Percentiles rank a stretch among this genome's conserved stretches.
Evolutionary conservation across 2,329 filamentous ascomycete species (phyloP).

Genomic region (Calycina marina): DNA sequence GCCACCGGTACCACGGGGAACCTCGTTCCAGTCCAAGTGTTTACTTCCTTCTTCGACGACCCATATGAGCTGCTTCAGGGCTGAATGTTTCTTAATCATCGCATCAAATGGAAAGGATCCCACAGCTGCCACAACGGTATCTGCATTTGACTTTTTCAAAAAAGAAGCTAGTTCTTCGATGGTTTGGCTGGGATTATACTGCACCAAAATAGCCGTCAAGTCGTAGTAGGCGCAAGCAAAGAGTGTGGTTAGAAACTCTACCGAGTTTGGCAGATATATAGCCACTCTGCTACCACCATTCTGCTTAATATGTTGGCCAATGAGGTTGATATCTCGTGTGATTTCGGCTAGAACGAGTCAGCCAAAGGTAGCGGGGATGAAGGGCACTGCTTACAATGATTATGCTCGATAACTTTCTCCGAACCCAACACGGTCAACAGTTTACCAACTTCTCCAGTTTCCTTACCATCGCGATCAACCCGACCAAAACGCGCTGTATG

Average conservation of each 20-base stretch:
- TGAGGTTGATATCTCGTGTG: conserved; percentile 73
- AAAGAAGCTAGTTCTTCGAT: conserved; percentile 44
- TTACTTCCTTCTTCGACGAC: conserved; percentile 81
- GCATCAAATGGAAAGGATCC: conserved; percentile 73
- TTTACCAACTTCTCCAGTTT: conserved; percentile 46
- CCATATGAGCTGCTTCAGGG: conserved; percentile 72
- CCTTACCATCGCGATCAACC: conserved; percentile 45
- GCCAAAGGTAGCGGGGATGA: conserved; percentile 1
- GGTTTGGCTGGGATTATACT: conserved; percentile 58
- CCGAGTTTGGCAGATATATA: conserved; percentile 82
- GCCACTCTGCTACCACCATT: conserved; percentile 65
- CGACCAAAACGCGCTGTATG: conserved; percentile 52
- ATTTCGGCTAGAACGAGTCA: conserved; percentile 42
- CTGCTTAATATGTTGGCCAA: conserved; percentile 63
- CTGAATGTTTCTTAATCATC: conserved; percentile 52
- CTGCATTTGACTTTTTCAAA: conserved; percentile 57
- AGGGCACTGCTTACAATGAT: conserved; percentile 32
- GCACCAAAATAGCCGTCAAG: conserved; percentile 69
- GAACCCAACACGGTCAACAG: conserved; percentile 69
- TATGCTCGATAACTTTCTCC: conserved; percentile 60
- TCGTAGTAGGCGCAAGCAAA: conserved; percentile 81
- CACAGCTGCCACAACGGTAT: conserved; percentile 71
- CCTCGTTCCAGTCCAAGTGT: conserved; percentile 91
- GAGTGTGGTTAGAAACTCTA: conserved; percentile 69
- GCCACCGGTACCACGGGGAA: conserved; percentile 61